Percentiles rank a stretch among this genome's conserved stretches.
Evolutionary conservation across 352 stramenopile genomes (phyloP).

Genomic region (Phytophthora crassamura): DNA sequence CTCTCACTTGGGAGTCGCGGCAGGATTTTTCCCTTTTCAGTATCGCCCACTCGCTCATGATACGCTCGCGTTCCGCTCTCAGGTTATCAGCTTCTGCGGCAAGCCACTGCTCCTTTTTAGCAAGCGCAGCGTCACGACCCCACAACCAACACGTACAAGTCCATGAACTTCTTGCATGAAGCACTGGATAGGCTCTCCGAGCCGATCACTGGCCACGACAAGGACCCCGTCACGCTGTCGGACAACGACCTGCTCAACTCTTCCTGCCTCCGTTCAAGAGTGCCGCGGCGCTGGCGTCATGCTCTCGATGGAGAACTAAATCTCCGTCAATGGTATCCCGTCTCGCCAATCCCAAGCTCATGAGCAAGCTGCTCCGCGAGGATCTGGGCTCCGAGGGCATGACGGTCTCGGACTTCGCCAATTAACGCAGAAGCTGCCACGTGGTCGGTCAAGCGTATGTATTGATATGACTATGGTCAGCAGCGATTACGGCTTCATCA

Average conservation of each 20-base stretch:
- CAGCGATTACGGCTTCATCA: conserved; percentile 62
- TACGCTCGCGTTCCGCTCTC: no score
- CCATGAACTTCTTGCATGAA: conserved; percentile 93
- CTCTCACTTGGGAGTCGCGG: no score
- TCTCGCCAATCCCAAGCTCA: conserved; percentile 82
- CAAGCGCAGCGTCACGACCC: no score
- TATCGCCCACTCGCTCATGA: no score
- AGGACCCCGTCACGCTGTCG: conserved; percentile 62
- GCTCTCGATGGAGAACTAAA: no score
- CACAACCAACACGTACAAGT: no score
- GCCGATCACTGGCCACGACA: conserved; percentile 79
- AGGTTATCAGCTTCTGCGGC: no score
- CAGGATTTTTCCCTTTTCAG: no score
- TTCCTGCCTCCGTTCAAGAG: conserved; percentile 83
- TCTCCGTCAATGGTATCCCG: conserved; percentile 90
- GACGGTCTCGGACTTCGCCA: conserved; percentile 88
- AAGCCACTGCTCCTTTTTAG: no score
- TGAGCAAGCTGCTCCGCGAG: conserved; percentile 78
- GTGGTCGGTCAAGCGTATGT: no score
- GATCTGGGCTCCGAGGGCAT: conserved; percentile 85
- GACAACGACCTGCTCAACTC: conserved; percentile 80
- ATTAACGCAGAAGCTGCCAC: conserved; percentile 54
- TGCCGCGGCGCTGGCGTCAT: conserved; percentile 65
- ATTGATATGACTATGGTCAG: no score
- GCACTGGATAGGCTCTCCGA: conserved; percentile 83